A percentile compares a stretch with the other conserved stretches of the same genome.
Conservation (phyloP, 192 early-diverging fungal species). For the Allomyces javanicus region DNA sequence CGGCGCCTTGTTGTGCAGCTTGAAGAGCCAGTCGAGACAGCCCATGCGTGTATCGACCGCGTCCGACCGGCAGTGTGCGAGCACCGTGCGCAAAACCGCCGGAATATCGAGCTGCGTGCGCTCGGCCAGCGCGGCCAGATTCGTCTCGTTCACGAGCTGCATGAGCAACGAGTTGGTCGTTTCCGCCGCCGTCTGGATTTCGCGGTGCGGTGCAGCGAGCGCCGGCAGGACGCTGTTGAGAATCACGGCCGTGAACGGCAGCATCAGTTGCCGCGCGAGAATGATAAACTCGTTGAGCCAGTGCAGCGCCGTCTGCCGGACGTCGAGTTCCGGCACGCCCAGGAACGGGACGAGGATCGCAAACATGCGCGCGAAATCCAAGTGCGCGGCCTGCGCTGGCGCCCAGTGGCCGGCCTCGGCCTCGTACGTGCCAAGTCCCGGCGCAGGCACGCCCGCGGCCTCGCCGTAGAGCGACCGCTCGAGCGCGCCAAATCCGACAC, state of each 20-base stretch:
- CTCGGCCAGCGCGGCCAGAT: background rate
- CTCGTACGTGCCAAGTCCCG: background rate
- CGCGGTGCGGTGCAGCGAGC: slow-evolving; percentile 50
- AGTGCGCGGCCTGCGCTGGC: background rate
- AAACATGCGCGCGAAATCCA: slow-evolving; percentile 71
- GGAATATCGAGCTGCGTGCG: slow-evolving; percentile 39
- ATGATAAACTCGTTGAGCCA: slow-evolving; percentile 85
- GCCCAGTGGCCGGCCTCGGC: background rate
- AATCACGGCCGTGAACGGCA: slow-evolving; percentile 60
- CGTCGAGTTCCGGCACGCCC: slow-evolving; percentile 45
- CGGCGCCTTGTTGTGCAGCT: slow-evolving; percentile 15
- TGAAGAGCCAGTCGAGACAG: slow-evolving; percentile 87
- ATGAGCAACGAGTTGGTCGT: slow-evolving; percentile 68
- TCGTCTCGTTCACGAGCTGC: slow-evolving; percentile 42
- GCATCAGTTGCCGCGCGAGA: slow-evolving; percentile 60
- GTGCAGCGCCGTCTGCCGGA: slow-evolving; percentile 70
- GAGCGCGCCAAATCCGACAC: background rate
- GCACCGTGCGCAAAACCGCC: slow-evolving; percentile 56
- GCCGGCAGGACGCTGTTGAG: slow-evolving; percentile 70
- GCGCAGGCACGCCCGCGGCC: background rate
- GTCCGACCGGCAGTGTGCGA: slow-evolving; percentile 59
- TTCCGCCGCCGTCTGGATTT: slow-evolving; percentile 49
- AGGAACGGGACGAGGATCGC: slow-evolving; percentile 48
- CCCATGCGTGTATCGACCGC: slow-evolving; percentile 84
- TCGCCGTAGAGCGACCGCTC: background rate